Percentiles rank a stretch among this genome's conserved stretches.
Evolutionary conservation across 2,329 filamentous ascomycete species (phyloP).

Genomic region (Exutisphaerella laricina): DNA sequence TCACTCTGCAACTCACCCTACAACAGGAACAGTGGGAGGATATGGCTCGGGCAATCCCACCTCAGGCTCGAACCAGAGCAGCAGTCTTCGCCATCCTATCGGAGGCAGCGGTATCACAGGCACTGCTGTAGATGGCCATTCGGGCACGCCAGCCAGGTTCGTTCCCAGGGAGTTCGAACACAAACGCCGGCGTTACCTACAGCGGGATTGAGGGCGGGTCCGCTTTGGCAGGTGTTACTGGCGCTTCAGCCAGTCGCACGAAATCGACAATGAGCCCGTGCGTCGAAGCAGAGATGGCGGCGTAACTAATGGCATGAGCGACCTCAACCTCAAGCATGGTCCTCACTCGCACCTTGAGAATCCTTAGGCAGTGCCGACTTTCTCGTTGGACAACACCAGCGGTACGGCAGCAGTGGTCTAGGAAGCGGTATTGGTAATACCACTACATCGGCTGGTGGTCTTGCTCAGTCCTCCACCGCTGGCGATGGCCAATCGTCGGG

Average conservation of each 20-base stretch:
- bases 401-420: not conserved
- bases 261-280: not conserved
- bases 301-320: conserved; percentile 6
- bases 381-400: not conserved
- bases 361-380: conserved; percentile 20
- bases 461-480: not conserved
- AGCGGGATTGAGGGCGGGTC: conserved; percentile 1
- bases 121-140: conserved; percentile 2
- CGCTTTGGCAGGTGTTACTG: conserved; percentile 5
- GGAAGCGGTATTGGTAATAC: not conserved
- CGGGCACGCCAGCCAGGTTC: not conserved
- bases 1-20: not conserved
- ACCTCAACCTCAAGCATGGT: conserved; percentile 2
- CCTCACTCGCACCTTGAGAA: conserved; percentile 18
- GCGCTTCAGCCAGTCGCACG: conserved; percentile 5
- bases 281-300: conserved; percentile 6
- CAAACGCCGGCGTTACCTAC: not conserved
- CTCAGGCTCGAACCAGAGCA: conserved; percentile 2
- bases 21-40: too few relatives aligned
- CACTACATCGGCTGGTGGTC: not conserved
- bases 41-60: too few relatives aligned
- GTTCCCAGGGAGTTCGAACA: not conserved
- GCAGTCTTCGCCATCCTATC: conserved; percentile 6
- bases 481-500: not conserved
- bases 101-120: conserved; percentile 6